Conservation (phyloP, 192 early-diverging fungal species). For the Globomyces pollinis-pini region DNA sequence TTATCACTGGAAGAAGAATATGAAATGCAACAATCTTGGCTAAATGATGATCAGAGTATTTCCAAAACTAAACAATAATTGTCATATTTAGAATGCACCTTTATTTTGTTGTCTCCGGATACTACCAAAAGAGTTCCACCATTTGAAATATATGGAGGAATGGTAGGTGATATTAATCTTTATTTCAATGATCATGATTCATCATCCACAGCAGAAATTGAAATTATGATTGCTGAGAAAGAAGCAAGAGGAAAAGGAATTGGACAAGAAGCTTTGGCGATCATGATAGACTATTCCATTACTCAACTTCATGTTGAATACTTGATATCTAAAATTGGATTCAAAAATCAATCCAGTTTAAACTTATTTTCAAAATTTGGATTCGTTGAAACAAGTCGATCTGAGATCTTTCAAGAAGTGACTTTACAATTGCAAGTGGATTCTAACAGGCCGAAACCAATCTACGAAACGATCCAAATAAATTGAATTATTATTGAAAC, state of each 20-base stretch:
- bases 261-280: conserved; percentile 44
- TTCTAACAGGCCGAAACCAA: too few species aligned
- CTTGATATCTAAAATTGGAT: conserved; percentile 60
- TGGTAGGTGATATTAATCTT: conserved; percentile 95
- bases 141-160: conserved; percentile 41
- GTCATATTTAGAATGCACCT: conserved; percentile 22
- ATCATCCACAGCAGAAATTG: conserved; percentile 66
- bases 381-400: conserved; percentile 41
- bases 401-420: conserved; percentile 60
- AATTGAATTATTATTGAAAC: too few species aligned
- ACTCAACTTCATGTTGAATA: conserved; percentile 36
- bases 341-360: conserved; percentile 52
- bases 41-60: conserved; percentile 67
- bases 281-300: conserved; percentile 57
- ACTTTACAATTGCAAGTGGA: conserved; percentile 26
- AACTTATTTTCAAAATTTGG: conserved; percentile 54
- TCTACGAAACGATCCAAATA: too few species aligned
- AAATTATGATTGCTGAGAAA: conserved; percentile 82
- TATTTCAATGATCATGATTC: conserved; percentile 81
- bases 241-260: conserved; percentile 39
- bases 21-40: conserved; percentile 89
- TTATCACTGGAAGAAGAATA: conserved; percentile 89
- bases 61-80: background rate
- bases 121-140: background rate
- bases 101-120: conserved; percentile 23